Conservation (phyloP, 306 rosid genomes). For the Erythrophleum fordii region DNA sequence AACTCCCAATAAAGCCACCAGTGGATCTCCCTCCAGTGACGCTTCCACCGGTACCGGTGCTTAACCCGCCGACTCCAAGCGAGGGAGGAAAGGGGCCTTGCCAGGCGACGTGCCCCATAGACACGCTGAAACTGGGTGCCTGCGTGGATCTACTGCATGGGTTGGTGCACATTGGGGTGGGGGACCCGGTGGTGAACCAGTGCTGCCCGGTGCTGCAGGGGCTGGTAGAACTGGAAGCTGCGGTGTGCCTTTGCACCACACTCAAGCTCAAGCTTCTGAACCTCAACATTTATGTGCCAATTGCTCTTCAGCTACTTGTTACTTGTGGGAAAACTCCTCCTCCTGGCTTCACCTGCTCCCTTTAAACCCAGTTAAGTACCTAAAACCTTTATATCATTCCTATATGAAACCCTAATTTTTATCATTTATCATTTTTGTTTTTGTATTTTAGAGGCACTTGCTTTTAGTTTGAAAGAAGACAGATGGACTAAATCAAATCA, state of each 20-base stretch:
- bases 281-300: conserved; percentile 77
- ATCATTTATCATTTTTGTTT: neutral
- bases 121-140: conserved; percentile 79
- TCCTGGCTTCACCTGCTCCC: conserved; percentile 95
- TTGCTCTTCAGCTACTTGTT: conserved; percentile 91
- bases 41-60: conserved; percentile 13
- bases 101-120: conserved; percentile 74
- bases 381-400: neutral
- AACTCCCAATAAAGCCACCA: conserved; percentile 27
- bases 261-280: conserved; percentile 85
- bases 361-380: conserved; percentile 42
- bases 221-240: conserved; percentile 80
- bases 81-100: neutral
- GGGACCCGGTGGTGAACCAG: conserved; percentile 73
- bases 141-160: conserved; percentile 88
- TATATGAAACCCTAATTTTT: neutral
- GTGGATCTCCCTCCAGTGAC: conserved; percentile 32
- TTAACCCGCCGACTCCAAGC: neutral
- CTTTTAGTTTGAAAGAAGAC: neutral
- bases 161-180: conserved; percentile 74
- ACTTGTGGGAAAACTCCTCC: conserved; percentile 95
- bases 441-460: no score
- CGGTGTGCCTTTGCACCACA: conserved; percentile 89
- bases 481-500: neutral
- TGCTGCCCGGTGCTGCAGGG: conserved; percentile 89